Percentiles rank a stretch among this genome's conserved stretches.
These are phyloP conservation scores for Vitis rotundifolia DNA, from an alignment of 164 flowering plant genomes.

Conservation along the genomic window DNA sequence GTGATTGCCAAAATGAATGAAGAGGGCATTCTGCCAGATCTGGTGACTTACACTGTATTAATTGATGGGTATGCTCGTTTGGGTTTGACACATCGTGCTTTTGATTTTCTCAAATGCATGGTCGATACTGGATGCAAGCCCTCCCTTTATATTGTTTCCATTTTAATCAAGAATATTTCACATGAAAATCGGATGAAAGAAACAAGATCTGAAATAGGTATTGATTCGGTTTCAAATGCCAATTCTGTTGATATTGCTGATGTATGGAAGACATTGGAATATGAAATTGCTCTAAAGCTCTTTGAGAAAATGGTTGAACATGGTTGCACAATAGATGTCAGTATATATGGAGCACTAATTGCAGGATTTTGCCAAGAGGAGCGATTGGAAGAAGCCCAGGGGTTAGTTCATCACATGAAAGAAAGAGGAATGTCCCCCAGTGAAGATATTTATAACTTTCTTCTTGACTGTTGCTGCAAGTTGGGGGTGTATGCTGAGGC, in stretches of 20 bases:
- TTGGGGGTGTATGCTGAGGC: constrained; percentile 55
- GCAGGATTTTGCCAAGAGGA: constrained; percentile 64
- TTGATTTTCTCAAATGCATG: constrained; percentile 66
- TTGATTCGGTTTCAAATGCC: constrained; percentile 20
- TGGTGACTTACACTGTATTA: constrained; percentile 46
- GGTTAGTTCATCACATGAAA: constrained; percentile 50
- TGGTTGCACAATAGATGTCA: constrained; percentile 46
- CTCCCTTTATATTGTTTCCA: constrained; percentile 48
- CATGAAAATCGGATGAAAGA: constrained; percentile 21
- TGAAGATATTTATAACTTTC: constrained; percentile 52
- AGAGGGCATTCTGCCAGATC: constrained; percentile 57
- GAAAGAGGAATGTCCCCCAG: constrained; percentile 49
- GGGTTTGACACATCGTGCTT: constrained; percentile 45
- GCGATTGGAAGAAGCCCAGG: constrained; percentile 51
- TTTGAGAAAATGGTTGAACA: constrained; percentile 45
- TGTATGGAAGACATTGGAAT: constrained; percentile 63
- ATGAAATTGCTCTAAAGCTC: constrained; percentile 38
- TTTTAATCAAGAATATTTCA: constrained; percentile 56
- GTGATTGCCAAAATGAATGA: constrained; percentile 53
- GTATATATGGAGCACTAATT: constrained; percentile 51
- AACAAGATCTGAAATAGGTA: constrained; percentile 4
- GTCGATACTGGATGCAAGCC: constrained; percentile 57
- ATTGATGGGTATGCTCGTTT: constrained; percentile 60
- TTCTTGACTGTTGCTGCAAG: constrained; percentile 58
- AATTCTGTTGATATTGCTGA: constrained; percentile 24